phyloP scores from a whole-genome alignment of 1,284 basidiomycete genomes.

The Somion occarium region DNA sequence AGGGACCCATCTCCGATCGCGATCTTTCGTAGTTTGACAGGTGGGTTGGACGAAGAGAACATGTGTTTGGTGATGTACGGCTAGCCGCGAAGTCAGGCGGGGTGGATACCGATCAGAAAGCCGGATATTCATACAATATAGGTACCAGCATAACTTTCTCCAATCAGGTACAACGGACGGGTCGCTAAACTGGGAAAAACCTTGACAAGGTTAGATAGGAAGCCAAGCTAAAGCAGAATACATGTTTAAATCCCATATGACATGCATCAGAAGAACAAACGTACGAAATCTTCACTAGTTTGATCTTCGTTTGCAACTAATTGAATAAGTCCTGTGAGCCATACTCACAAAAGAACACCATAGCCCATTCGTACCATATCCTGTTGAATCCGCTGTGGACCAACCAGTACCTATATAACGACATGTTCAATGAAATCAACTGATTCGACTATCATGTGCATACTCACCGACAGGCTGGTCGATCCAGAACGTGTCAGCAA shows the following conservation, averaged over 20 bases:
- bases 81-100: slow-evolving; percentile 26
- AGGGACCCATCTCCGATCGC: slow-evolving; percentile 68
- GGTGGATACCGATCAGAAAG: background rate
- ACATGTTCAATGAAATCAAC: background rate
- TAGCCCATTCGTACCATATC: slow-evolving; percentile 9
- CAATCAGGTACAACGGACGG: slow-evolving; percentile 28
- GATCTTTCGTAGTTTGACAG: slow-evolving; percentile 62
- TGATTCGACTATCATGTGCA: slow-evolving; percentile 4
- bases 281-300: slow-evolving; percentile 22
- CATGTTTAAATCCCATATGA: background rate
- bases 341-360: too few species aligned
- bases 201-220: slow-evolving; percentile 25
- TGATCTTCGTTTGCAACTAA: slow-evolving; percentile 34
- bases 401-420: slow-evolving; percentile 49
- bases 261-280: background rate
- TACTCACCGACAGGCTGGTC: slow-evolving; percentile 57
- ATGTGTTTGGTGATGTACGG: slow-evolving; percentile 72
- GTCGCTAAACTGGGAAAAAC: slow-evolving; percentile 28
- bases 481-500: slow-evolving; percentile 67
- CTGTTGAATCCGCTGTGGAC: slow-evolving; percentile 54
- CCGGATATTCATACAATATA: slow-evolving; percentile 33
- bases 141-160: slow-evolving; percentile 30
- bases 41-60: slow-evolving; percentile 54
- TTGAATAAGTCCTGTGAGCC: background rate
- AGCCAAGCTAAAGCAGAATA: slow-evolving; percentile 14